A percentile compares a stretch with the other conserved stretches of the same genome.
Evolutionary conservation across 1,139 yeast species (phyloP).

Genomic region (Taphrina pruni): DNA sequence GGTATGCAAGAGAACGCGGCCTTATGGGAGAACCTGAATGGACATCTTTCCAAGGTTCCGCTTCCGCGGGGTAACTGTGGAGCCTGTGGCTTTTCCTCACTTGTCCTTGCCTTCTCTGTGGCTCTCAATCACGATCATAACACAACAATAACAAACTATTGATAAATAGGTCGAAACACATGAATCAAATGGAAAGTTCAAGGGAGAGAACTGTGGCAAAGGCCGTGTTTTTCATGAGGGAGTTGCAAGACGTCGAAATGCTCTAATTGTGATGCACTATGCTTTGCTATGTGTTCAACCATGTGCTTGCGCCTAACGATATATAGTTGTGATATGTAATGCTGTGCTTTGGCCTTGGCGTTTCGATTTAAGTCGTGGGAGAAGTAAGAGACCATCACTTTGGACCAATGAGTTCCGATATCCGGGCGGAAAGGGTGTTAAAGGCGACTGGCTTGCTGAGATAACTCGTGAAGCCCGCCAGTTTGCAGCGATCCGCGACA

Average conservation of each 20-base stretch:
- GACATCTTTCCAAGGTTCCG: neutral
- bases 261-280: neutral
- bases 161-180: too few species aligned
- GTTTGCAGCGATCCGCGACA: constrained; percentile 80
- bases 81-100: neutral
- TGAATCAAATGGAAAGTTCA: too few species aligned
- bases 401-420: constrained; percentile 21
- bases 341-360: neutral
- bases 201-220: too few species aligned
- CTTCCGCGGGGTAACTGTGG: constrained; percentile 7
- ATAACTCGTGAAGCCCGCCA: constrained; percentile 88
- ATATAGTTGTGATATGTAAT: neutral
- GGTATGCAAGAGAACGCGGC: too few species aligned
- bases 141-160: too few species aligned
- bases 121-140: too few species aligned
- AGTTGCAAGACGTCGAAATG: neutral
- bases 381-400: neutral
- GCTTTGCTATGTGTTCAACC: neutral
- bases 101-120: neutral
- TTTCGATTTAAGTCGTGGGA: too few species aligned
- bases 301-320: constrained; percentile 2
- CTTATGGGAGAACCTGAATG: neutral
- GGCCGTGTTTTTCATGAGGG: neutral
- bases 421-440: constrained; percentile 26
- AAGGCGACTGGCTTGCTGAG: constrained; percentile 70